Evolutionary conservation across 805 yeast genomes (phyloP), one percentile per base, ranked within the genome.

Genomic region (Barnettozyma wickerhamii): DNA sequence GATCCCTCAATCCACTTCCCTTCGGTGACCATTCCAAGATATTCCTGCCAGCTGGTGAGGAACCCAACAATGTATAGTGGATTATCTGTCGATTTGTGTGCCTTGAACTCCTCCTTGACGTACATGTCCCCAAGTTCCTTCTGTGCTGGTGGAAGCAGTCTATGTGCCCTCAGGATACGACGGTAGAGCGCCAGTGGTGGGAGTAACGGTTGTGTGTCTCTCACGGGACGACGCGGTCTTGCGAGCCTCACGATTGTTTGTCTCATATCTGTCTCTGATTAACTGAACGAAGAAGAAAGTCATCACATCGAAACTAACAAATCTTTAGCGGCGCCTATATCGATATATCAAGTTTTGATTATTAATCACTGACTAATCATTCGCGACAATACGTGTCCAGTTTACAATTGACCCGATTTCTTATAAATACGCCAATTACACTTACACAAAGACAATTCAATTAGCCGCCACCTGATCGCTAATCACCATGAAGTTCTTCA

Each of bases 61-160:
- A 93, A 93, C 10, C 97, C 99, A 10, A 93, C 89, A 26, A 93
- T 88, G 56, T 91, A 95, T 19, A 88, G 70, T 4, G 99, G 98
- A 60, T 93, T 89, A 49, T 88, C 96, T 6, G 83, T 74, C 35
- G 68, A 63, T 45, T 79, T 75, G 64, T 93, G 99, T 6, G 90
- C 82, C 53, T 80, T 79, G 68, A 93, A 93, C 65, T 93, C 99
- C 27, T 81, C 76, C 58, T 80, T 84, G 38, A 91, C 96, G 59
- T 93, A 93, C 50, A 78, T 72, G 62, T 93, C 96, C 4, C 99
- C 99, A 18, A 93, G 69, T 38, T 79, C 73, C 43, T 95, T 72
- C 46, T 84, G 83, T 36, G 79, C 78, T 4, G 65, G 61, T 0
- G 90, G 87, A n/a, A 93, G 70, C 15, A 55, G 55, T 34, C 60